Conservation (phyloP, 2,329 filamentous ascomycete genomes). For the Fusarium dimerum region DNA sequence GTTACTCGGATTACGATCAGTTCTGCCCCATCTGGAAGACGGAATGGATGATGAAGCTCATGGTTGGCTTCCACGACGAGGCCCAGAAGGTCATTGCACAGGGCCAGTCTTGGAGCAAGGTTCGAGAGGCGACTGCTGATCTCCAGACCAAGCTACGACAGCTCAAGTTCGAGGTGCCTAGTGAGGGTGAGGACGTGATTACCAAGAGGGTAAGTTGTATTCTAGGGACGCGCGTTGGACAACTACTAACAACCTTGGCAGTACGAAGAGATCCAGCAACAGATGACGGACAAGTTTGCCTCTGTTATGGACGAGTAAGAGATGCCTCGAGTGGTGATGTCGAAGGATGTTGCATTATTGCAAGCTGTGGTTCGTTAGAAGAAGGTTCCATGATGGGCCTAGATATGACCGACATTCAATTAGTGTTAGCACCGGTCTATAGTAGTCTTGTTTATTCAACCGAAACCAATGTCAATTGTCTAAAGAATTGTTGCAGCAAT, state of each 20-base stretch:
- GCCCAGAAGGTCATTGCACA: slow-evolving; percentile 92
- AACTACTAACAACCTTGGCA: slow-evolving; percentile 47
- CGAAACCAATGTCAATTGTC: slow-evolving; percentile 26
- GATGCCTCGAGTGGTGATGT: slow-evolving; percentile 13
- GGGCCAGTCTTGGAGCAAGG: slow-evolving; percentile 89
- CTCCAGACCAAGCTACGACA: slow-evolving; percentile 82
- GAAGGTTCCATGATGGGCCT: slow-evolving; percentile 21
- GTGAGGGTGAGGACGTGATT: slow-evolving; percentile 78
- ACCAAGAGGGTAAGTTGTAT: slow-evolving; percentile 71
- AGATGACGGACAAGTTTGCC: slow-evolving; percentile 97
- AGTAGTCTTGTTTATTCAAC: slow-evolving; percentile 30
- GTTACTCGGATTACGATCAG: slow-evolving; percentile 98
- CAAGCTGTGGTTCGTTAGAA: slow-evolving; percentile 33
- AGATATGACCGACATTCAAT: slow-evolving; percentile 26
- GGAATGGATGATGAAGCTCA: slow-evolving; percentile 99
- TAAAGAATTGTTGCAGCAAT: slow-evolving; percentile 12
- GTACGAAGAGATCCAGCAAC: slow-evolving; percentile 91
- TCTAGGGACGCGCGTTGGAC: not conserved
- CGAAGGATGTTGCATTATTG: slow-evolving; percentile 18
- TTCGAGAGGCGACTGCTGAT: slow-evolving; percentile 85
- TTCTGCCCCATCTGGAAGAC: slow-evolving; percentile 99
- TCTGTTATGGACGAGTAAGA: slow-evolving; percentile 89
- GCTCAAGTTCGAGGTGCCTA: slow-evolving; percentile 96
- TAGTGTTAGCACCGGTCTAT: slow-evolving; percentile 29
- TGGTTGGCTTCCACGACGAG: slow-evolving; percentile 98